phyloP scores from a whole-genome alignment of 352 stramenopile species.

The Pythium phragmitis region DNA sequence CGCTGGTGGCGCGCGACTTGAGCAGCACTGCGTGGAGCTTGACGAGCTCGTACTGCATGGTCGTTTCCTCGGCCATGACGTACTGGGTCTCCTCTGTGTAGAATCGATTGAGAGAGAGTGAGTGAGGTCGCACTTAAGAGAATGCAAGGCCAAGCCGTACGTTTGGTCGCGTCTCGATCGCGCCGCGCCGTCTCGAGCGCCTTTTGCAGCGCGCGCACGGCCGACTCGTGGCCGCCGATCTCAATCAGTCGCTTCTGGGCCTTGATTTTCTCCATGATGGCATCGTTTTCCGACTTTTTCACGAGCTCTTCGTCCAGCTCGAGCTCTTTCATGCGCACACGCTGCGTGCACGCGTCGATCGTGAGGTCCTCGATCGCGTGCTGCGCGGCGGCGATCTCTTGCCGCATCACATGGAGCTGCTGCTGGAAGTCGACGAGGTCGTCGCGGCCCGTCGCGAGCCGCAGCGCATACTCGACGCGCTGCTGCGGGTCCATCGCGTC shows the following conservation, averaged over 20 bases:
- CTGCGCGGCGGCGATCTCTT: constrained; percentile 40
- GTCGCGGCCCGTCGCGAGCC: constrained; percentile 40
- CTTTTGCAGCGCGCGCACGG: constrained; percentile 54
- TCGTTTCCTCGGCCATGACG: constrained; percentile 51
- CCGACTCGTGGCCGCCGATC: constrained; percentile 58
- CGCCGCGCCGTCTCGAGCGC: constrained; percentile 47
- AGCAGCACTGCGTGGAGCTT: constrained; percentile 41
- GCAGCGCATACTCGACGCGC: constrained; percentile 38
- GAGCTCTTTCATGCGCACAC: constrained; percentile 57
- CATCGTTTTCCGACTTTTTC: constrained; percentile 41
- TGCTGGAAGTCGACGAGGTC: constrained; percentile 34
- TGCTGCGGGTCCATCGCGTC: constrained; percentile 12
- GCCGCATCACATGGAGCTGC: constrained; percentile 37
- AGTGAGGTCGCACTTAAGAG: neutral
- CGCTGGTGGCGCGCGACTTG: constrained; percentile 34
- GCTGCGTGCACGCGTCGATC: constrained; percentile 45
- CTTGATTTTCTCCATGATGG: constrained; percentile 52
- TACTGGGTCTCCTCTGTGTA: constrained; percentile 47
- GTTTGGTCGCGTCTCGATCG: constrained; percentile 52
- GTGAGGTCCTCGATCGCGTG: constrained; percentile 49
- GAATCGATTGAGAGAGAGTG: neutral
- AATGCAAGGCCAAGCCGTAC: constrained; percentile 19
- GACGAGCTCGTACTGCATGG: constrained; percentile 48
- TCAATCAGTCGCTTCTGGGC: constrained; percentile 65
- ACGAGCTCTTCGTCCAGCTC: constrained; percentile 57